Base-by-base conservation (phyloP, 75 land plant species). In the Chamaecyparis obtusa region DNA sequence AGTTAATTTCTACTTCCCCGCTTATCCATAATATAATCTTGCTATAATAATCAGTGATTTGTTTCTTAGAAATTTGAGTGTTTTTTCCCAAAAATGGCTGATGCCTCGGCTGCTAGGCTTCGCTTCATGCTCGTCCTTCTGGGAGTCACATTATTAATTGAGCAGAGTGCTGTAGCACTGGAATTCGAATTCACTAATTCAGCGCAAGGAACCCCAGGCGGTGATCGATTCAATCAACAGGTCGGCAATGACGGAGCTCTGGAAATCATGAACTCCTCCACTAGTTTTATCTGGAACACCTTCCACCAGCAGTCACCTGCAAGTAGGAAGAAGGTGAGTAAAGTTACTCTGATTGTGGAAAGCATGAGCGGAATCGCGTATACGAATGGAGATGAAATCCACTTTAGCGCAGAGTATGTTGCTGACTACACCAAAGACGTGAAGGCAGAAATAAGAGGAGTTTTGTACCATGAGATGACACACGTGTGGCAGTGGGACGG, bases 401-500 rank as follows among this genome's bases (percentile, higher is more conserved):
- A 90, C 64, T 71, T 91, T 10, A 91, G 90, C 75, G 91, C 87
- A 0, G 46, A 60, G 0, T 94, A 92, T 81, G 85, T 95, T 46
- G 87, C 35, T 0, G 82, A 83, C 43, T 93, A 89, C 84, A 3
- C 54, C 6, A 92, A 93, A 30, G 92, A 94, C 74, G 80, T 91
- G 69, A 88, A 71, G 87, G 74, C 32, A 11, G 95, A 92, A 85
- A 35, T 92, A 69, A 89, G 87, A 24, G 93, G 92, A 2, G 91
- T 93, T 16, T 72, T 95, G 10, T 90, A 91, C 86, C 96, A 95
- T 85, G 96, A 95, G 89, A 83, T 88, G 91, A 90, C 92, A 2
- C 96, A 95, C 88, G 89, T 92, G 9, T 93, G 92, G 94, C 95
- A 95, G 89, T 95, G 95, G 95, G 88, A 92, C 41, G 94, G 95